Evolutionary conservation across 2,329 filamentous ascomycete genomes (phyloP).

Genomic region (Paracamarosporium sp.): DNA sequence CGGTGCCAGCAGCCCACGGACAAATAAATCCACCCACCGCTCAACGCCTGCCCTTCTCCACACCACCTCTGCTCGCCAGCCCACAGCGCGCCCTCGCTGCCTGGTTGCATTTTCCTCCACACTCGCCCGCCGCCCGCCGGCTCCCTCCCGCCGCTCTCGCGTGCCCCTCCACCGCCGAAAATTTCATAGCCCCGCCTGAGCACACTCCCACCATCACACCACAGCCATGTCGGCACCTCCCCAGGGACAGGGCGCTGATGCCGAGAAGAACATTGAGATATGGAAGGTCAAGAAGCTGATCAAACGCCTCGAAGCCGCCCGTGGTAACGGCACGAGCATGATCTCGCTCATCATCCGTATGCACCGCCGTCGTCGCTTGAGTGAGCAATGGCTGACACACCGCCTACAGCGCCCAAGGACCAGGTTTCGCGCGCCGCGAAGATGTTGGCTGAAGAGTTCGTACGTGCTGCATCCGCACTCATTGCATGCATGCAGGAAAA

Average conservation of each 20-base stretch:
- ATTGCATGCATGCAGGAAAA: neutral
- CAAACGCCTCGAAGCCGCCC: constrained; percentile 94
- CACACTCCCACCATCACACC: constrained; percentile 8
- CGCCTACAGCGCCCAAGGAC: constrained; percentile 85
- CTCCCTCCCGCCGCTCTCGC: constrained; percentile 5
- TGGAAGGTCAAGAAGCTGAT: constrained; percentile 99
- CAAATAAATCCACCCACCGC: constrained; percentile 17
- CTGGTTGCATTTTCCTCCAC: constrained; percentile 15
- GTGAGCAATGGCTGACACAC: constrained; percentile 23
- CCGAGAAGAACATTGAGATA: constrained; percentile 95
- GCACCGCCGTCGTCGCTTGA: constrained; percentile 42
- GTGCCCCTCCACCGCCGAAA: constrained; percentile 19
- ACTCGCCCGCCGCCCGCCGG: constrained; percentile 22
- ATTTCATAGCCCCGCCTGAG: constrained; percentile 17
- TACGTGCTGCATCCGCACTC: constrained; percentile 56
- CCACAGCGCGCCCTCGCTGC: constrained; percentile 9
- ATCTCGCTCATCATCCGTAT: constrained; percentile 98
- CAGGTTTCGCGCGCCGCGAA: constrained; percentile 95
- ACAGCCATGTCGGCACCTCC: constrained; percentile 24
- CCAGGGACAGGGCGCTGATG: constrained; percentile 76
- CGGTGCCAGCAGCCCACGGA: constrained; percentile 7
- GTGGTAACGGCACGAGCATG: constrained; percentile 99
- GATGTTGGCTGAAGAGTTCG: constrained; percentile 99
- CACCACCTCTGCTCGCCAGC: constrained; percentile 6
- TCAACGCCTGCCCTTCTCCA: neutral